These are phyloP conservation scores for Solanum chmielewskii DNA, from an alignment of 257 asterid species.

Conservation along the genomic window DNA sequence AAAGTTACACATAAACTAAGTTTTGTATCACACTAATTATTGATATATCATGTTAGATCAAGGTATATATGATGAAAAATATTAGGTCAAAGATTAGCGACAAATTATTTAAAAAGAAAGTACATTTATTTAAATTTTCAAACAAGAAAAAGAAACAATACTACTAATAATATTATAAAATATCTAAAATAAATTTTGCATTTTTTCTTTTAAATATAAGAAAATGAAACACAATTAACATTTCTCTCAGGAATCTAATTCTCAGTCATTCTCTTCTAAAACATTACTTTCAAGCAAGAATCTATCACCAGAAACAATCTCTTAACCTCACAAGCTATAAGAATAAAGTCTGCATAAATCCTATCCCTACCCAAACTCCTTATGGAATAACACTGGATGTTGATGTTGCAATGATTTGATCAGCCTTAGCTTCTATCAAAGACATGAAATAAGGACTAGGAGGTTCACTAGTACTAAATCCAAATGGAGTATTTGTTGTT, in stretches of 20 bases:
- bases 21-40: background rate
- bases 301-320: background rate
- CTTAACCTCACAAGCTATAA: background rate
- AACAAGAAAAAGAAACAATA: background rate
- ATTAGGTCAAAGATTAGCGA: background rate
- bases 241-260: too few species aligned
- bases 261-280: background rate
- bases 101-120: background rate
- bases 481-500: slow-evolving; percentile 13
- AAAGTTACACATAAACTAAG: background rate
- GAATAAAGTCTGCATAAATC: background rate
- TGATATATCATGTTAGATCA: background rate
- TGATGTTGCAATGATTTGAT: background rate
- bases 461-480: slow-evolving; percentile 22
- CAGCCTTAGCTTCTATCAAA: background rate
- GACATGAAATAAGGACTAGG: slow-evolving; percentile 20
- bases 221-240: background rate
- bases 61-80: background rate
- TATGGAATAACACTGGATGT: background rate
- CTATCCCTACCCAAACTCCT: background rate
- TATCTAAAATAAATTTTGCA: background rate
- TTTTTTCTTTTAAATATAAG: background rate
- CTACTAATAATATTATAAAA: background rate
- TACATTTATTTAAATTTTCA: background rate
- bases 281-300: background rate